These are phyloP conservation scores for Penicillium lagena DNA, from an alignment of 495 filamentous ascomycete species.

Conservation along the genomic window DNA sequence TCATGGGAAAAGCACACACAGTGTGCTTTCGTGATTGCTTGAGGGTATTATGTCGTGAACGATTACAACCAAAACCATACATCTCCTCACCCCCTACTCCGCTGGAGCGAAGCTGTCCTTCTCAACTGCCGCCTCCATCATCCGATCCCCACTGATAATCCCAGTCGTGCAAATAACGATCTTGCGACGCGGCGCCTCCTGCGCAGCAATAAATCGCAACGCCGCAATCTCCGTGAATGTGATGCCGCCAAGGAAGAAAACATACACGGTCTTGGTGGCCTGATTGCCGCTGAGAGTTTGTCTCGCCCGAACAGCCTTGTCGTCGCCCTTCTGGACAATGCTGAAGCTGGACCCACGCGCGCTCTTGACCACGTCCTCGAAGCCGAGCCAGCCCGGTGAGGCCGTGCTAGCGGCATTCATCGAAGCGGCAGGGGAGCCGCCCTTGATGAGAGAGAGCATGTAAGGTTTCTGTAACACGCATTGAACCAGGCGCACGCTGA, in stretches of 20 bases:
- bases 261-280: slow-evolving; percentile 76
- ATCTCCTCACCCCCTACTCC: slow-evolving; percentile 5
- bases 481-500: slow-evolving; percentile 92
- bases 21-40: too few relatives aligned
- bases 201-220: slow-evolving; percentile 78
- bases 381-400: slow-evolving; percentile 80
- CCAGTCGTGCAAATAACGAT: slow-evolving; percentile 90
- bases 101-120: slow-evolving; percentile 52
- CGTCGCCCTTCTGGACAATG: slow-evolving; percentile 86
- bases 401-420: slow-evolving; percentile 48
- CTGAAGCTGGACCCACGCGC: slow-evolving; percentile 84
- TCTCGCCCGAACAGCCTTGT: slow-evolving; percentile 85
- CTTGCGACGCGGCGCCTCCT: slow-evolving; percentile 76
- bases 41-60: too few relatives aligned
- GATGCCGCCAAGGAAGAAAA: slow-evolving; percentile 92
- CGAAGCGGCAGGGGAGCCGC: slow-evolving; percentile 39
- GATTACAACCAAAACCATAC: too few relatives aligned
- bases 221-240: slow-evolving; percentile 96
- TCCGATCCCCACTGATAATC: slow-evolving; percentile 80
- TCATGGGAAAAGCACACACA: too few relatives aligned
- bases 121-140: slow-evolving; percentile 86
- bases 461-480: slow-evolving; percentile 88
- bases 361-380: slow-evolving; percentile 82
- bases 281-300: slow-evolving; percentile 61
- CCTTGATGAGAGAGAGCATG: slow-evolving; percentile 61